Evolutionary conservation across 148 eudicot genomes (phyloP).

Genomic region (Nepenthes mirabilis): DNA sequence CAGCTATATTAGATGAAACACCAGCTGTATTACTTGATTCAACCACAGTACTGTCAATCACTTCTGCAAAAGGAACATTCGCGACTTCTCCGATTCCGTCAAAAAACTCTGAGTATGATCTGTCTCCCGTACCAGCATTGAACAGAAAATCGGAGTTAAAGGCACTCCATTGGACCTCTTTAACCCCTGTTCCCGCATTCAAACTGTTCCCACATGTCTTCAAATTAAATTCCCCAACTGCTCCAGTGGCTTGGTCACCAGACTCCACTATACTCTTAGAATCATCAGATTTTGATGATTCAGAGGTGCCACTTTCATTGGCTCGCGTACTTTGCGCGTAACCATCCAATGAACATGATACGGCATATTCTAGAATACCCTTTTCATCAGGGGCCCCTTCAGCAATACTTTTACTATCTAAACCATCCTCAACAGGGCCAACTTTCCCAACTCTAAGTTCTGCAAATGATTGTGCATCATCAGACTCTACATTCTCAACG

Average conservation of each 20-base stretch:
- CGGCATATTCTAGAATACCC: conserved; percentile 8
- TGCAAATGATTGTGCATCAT: conserved; percentile 17
- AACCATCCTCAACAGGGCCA: too few relatives aligned
- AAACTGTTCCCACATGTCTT: conserved; percentile 4
- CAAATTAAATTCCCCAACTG: conserved; percentile 13
- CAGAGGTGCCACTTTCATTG: conserved; percentile 11
- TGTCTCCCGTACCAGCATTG: conserved; percentile 18
- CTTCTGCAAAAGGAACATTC: conserved; percentile 20
- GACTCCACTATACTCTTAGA: conserved; percentile 18
- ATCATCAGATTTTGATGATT: conserved; percentile 17
- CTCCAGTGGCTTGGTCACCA: conserved; percentile 7
- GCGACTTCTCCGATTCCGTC: conserved; percentile 28
- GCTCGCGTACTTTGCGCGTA: conserved; percentile 5
- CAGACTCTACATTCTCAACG: conserved; percentile 25
- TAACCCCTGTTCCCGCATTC: conserved; percentile 31
- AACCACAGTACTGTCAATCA: conserved; percentile 9
- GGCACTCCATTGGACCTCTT: conserved; percentile 72
- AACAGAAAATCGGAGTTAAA: conserved; percentile 24
- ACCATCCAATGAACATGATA: neutral
- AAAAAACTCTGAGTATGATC: conserved; percentile 51
- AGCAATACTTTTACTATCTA: conserved; percentile 13
- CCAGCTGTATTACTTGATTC: conserved; percentile 15
- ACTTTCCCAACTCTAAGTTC: too few relatives aligned
- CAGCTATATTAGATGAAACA: conserved; percentile 12
- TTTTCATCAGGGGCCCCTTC: conserved; percentile 11